Conservation (phyloP, 768 basidiomycete genomes). For the Inosperma sp. region DNA sequence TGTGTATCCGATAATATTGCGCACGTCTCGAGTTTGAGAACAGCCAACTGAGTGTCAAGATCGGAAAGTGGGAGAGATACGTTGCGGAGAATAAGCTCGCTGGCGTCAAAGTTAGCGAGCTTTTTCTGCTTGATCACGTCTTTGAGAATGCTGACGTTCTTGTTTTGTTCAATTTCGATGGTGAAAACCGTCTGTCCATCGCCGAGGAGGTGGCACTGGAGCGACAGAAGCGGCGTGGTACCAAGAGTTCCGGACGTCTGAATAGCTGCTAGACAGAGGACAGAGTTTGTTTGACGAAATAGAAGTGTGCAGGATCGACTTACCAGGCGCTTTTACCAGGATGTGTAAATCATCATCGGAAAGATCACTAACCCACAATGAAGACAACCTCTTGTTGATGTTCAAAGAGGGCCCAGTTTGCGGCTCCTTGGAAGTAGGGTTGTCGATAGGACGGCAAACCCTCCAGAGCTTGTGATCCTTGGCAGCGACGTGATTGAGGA, state of each 20-base stretch:
- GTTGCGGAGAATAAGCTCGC: not conserved
- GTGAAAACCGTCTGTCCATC: not conserved
- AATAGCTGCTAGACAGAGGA: not conserved
- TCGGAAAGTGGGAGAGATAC: not conserved
- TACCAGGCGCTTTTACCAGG: not conserved
- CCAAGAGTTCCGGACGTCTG: not conserved
- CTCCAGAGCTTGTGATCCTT: no score
- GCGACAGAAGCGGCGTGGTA: not conserved
- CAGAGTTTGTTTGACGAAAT: no score
- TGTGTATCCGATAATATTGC: no score
- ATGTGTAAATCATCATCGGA: not conserved
- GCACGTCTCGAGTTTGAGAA: no score
- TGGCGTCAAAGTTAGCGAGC: not conserved
- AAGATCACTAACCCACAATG: not conserved
- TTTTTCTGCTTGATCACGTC: not conserved
- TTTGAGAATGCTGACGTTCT: not conserved
- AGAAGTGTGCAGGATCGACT: no score
- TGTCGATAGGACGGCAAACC: no score
- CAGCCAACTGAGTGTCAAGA: not conserved
- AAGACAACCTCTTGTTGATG: no score
- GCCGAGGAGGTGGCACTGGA: not conserved
- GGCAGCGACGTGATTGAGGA: no score
- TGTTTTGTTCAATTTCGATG: not conserved
- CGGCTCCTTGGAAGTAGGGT: no score
- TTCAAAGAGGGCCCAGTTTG: no score